A percentile compares a stretch with the other conserved stretches of the same genome.
These are phyloP conservation scores for Trametes cingulata DNA, from an alignment of 768 basidiomycete genomes.

Conservation along the genomic window DNA sequence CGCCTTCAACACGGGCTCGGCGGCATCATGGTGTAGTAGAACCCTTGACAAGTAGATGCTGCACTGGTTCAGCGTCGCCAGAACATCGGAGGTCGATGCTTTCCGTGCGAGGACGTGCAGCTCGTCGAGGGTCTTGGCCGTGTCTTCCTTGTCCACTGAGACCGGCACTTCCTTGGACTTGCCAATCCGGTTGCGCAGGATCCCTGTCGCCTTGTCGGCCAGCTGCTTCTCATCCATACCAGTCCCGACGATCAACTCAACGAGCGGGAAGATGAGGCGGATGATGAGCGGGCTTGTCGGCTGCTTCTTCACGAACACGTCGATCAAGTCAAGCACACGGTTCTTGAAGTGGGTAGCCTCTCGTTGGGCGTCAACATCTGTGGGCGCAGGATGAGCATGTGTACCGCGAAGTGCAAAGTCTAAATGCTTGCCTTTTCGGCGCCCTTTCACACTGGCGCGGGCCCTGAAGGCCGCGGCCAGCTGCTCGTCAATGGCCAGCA, in stretches of 20 bases:
- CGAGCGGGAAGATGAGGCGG: constrained; percentile 70
- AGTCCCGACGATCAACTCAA: constrained; percentile 69
- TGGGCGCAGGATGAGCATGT: not conserved
- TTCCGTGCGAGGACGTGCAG: constrained; percentile 76
- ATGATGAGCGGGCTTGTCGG: constrained; percentile 69
- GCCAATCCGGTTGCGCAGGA: constrained; percentile 71
- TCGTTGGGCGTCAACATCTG: constrained; percentile 70
- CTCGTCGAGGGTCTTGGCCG: constrained; percentile 51
- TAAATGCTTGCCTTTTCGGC: constrained; percentile 55
- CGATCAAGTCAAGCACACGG: constrained; percentile 92
- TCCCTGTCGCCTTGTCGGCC: constrained; percentile 82
- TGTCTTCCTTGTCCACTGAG: constrained; percentile 42
- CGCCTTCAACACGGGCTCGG: constrained; percentile 46
- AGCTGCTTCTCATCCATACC: constrained; percentile 82
- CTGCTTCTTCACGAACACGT: constrained; percentile 78
- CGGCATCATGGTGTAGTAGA: constrained; percentile 38
- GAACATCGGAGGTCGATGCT: constrained; percentile 58
- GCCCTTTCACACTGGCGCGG: constrained; percentile 58
- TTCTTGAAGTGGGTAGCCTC: constrained; percentile 97
- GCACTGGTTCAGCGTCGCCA: constrained; percentile 65
- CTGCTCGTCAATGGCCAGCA: constrained; percentile 95
- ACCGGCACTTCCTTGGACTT: constrained; percentile 71
- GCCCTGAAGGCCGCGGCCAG: constrained; percentile 84
- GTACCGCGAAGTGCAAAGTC: not conserved
- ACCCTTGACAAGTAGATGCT: constrained; percentile 69